Evolutionary conservation across 2,329 filamentous ascomycete genomes (phyloP).

Genomic region (Phialophora expanda): DNA sequence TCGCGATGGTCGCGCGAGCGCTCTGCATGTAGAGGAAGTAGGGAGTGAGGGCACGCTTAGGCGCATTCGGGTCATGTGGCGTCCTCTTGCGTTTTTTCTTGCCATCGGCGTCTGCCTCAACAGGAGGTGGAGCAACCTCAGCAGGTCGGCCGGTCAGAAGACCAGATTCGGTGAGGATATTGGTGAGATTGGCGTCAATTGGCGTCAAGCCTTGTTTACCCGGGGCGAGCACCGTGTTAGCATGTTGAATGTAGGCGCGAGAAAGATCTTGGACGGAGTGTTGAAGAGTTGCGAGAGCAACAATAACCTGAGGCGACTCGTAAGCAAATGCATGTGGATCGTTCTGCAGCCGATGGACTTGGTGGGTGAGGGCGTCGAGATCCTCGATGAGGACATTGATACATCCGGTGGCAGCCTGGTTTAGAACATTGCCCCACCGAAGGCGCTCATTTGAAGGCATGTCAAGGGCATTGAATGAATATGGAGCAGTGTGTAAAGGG

Average conservation of each 20-base stretch:
- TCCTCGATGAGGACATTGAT: slow-evolving; percentile 16
- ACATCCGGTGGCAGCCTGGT: slow-evolving; percentile 16
- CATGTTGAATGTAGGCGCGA: slow-evolving; percentile 85
- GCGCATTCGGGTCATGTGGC: slow-evolving; percentile 86
- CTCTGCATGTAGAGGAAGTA: slow-evolving; percentile 96
- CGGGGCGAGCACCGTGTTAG: slow-evolving; percentile 77
- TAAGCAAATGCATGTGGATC: slow-evolving; percentile 46
- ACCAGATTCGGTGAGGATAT: slow-evolving; percentile 52
- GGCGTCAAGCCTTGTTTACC: slow-evolving; percentile 53
- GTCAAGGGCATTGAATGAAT: neutral
- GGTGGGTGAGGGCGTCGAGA: slow-evolving; percentile 18
- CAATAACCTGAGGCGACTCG: slow-evolving; percentile 65
- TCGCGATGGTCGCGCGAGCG: slow-evolving; percentile 79
- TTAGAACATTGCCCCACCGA: slow-evolving; percentile 7
- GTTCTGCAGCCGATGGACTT: slow-evolving; percentile 15
- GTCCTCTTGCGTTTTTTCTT: slow-evolving; percentile 92
- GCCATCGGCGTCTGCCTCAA: slow-evolving; percentile 57
- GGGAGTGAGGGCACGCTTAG: slow-evolving; percentile 89
- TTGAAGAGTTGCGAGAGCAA: slow-evolving; percentile 78
- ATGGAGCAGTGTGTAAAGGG: neutral
- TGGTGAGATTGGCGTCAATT: slow-evolving; percentile 59
- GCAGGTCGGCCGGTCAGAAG: slow-evolving; percentile 48
- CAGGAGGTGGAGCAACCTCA: slow-evolving; percentile 38
- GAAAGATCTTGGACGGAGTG: slow-evolving; percentile 79
- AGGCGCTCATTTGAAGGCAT: slow-evolving; percentile 20